Conservation (phyloP, 106 monocot genomes). For the Dendrobium officinale region DNA sequence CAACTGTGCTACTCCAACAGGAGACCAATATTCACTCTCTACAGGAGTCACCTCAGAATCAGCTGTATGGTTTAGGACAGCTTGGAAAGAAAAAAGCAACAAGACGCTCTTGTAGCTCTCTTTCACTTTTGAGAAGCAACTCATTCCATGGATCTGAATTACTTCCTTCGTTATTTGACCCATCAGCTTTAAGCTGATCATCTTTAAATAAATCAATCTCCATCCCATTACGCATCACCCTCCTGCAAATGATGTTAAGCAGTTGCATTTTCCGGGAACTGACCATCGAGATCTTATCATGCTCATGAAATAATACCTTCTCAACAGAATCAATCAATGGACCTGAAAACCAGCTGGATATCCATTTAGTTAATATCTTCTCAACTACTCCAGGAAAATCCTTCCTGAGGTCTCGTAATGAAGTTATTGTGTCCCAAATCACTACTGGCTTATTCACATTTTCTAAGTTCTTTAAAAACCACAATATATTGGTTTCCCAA, state of each 20-base stretch:
- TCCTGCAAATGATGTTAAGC: conserved; percentile 66
- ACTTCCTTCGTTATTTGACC: conserved; percentile 10
- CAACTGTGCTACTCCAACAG: conserved; percentile 65
- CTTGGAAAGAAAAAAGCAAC: conserved; percentile 48
- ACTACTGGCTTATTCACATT: conserved; percentile 35
- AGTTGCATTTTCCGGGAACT: conserved; percentile 52
- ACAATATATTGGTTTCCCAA: conserved; percentile 61
- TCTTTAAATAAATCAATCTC: conserved; percentile 12
- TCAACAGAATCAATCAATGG: conserved; percentile 26
- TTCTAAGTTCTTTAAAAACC: conserved; percentile 46
- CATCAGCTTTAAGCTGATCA: background rate
- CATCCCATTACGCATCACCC: conserved; percentile 28
- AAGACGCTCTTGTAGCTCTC: conserved; percentile 57
- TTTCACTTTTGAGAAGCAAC: conserved; percentile 44
- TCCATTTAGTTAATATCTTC: conserved; percentile 44
- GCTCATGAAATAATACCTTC: conserved; percentile 22
- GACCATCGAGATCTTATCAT: conserved; percentile 19
- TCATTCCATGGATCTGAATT: conserved; percentile 34
- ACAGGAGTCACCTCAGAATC: conserved; percentile 1
- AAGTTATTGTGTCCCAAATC: conserved; percentile 52
- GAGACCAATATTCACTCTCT: conserved; percentile 22
- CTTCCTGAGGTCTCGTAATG: conserved; percentile 35
- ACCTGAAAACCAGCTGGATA: conserved; percentile 53
- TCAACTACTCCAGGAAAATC: conserved; percentile 35
- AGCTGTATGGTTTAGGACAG: conserved; percentile 17